Evolutionary conservation across 202 grass and related monocot species (phyloP).

Genomic region (Bolboschoenoplectus hybrid): DNA sequence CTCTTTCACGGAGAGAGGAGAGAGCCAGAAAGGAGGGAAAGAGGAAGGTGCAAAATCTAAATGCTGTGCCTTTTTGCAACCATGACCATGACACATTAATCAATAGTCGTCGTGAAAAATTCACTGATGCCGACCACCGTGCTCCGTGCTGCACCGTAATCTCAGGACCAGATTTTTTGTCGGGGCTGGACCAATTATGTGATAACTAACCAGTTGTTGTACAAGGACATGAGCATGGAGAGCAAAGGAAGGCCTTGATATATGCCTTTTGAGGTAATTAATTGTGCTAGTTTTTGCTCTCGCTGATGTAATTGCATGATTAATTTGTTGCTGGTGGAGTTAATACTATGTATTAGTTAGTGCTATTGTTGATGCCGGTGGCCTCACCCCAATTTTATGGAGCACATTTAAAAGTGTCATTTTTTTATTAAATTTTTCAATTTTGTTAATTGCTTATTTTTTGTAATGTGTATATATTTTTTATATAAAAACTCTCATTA

Average conservation of each 20-base stretch:
- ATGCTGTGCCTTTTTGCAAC: constrained; percentile 26
- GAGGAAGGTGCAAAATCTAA: constrained; percentile 12
- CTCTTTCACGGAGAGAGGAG: background rate
- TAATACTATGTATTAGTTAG: background rate
- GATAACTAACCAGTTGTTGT: background rate
- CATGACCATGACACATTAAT: constrained; percentile 15
- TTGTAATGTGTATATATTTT: too few relatives aligned
- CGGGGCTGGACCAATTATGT: constrained; percentile 26
- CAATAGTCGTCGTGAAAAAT: background rate
- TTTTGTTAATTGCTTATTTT: too few relatives aligned
- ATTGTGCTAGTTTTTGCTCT: background rate
- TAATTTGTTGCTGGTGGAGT: background rate
- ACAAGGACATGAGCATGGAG: background rate
- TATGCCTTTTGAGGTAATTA: background rate
- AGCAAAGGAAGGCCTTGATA: background rate
- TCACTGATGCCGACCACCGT: constrained; percentile 8
- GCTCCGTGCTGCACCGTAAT: background rate
- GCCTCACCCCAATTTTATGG: background rate
- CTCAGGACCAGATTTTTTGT: constrained; percentile 3
- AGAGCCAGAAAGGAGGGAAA: background rate
- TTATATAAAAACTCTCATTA: too few relatives aligned
- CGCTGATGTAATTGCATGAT: background rate
- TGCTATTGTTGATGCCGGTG: background rate
- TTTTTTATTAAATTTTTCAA: background rate
- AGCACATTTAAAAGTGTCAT: background rate